Base-by-base conservation (phyloP, 768 basidiomycete genomes). In the Fomitopsis pulvina region DNA sequence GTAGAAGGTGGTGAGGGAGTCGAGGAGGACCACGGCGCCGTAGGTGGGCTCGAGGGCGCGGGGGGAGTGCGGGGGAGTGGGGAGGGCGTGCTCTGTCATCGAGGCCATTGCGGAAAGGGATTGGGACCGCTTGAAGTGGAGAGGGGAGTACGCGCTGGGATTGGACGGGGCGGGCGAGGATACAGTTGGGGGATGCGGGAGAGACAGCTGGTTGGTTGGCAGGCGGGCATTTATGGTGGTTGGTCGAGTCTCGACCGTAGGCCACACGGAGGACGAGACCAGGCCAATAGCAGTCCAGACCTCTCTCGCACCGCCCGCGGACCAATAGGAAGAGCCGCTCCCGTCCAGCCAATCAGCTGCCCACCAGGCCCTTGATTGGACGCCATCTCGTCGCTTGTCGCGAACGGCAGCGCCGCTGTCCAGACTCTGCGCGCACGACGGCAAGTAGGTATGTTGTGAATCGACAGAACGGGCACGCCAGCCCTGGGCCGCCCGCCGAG, bases 1-100 rank as follows among this genome's bases (percentile, higher is more conserved):
- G 63, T 87, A 87, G 57, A 81, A 85, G 5, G 74, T 68, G 37
- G 81, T 72, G 45, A 87, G 78, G 24, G 77, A 75, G 57, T 84
- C 79, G 60, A 86, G 79, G 55, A 82, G 74, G 56, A 72, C 67
- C 40, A 76, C 68, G n/a, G 83, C 79, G 12, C 60, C 52, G 46
- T 61, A 54, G 10, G 51, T 48, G 29, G 61, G 52, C 20, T 58
- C 50, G 45, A 40, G 56, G 8, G 51, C 51, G 47, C 57, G 55
- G 27, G 65, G 68, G 34, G 63, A 64, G 53, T 60, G 61, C 16
- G 64, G 64, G 30, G 65, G 63, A 34, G 64, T 64, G 39, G 63
- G 62, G 54, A 66, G 65, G 30, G 43, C 52, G 53, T 30, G 54
- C 59, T 34, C 45, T 43, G 52, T 54, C 59, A 58, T 58, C 46